Percentiles rank a stretch among this genome's conserved stretches.
phyloP scores from a whole-genome alignment of 2,329 filamentous ascomycete genomes.

The Podosphaera xanthii region DNA sequence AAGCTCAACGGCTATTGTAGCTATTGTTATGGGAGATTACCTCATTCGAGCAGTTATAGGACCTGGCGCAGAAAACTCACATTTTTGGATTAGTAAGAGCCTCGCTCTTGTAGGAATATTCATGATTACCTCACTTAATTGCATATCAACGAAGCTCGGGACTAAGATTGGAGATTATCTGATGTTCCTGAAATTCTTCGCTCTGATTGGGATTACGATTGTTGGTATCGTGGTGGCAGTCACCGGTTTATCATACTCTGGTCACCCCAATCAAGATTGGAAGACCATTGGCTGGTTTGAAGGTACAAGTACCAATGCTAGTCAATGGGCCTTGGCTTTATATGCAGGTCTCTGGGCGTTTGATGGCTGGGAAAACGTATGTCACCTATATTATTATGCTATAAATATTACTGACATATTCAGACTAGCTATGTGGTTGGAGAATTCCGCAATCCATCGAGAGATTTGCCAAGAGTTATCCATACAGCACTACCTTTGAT shows the following conservation, averaged over 20 bases:
- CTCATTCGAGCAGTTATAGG: slow-evolving; percentile 72
- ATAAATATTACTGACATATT: slow-evolving; percentile 9
- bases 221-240: slow-evolving; percentile 73
- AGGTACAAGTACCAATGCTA: slow-evolving; percentile 56
- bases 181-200: slow-evolving; percentile 94
- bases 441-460: slow-evolving; percentile 77
- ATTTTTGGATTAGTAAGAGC: slow-evolving; percentile 72
- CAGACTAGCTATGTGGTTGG: slow-evolving; percentile 95
- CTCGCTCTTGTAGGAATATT: slow-evolving; percentile 60
- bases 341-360: slow-evolving; percentile 96
- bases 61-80: slow-evolving; percentile 61
- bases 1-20: slow-evolving; percentile 76
- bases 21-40: slow-evolving; percentile 97
- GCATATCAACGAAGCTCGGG: slow-evolving; percentile 69
- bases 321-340: slow-evolving; percentile 76
- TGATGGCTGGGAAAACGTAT: slow-evolving; percentile 95
- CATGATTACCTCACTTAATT: slow-evolving; percentile 66
- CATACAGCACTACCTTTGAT: slow-evolving; percentile 92
- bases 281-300: slow-evolving; percentile 75
- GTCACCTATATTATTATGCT: slow-evolving; percentile 17
- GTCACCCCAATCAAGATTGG: slow-evolving; percentile 62
- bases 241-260: slow-evolving; percentile 61
- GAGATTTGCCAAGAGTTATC: slow-evolving; percentile 82
- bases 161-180: slow-evolving; percentile 76
- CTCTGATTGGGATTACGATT: slow-evolving; percentile 64